Evolutionary conservation across 441 rosid species (phyloP).

Genomic region (Syzygium malaccense): DNA sequence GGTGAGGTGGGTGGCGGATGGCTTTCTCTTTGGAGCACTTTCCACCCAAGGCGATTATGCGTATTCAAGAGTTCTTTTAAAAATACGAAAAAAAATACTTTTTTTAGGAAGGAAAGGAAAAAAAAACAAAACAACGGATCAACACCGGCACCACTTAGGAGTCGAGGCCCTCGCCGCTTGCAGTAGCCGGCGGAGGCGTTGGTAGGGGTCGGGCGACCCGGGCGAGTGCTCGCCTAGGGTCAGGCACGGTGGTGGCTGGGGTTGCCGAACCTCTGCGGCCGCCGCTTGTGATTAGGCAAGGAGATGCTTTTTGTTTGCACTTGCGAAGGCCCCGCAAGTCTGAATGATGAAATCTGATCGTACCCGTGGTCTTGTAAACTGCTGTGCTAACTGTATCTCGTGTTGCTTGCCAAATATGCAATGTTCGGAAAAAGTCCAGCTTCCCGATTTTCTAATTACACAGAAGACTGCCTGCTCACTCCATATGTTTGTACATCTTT

Average conservation of each 20-base stretch:
- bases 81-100: too few relatives aligned
- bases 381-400: background rate
- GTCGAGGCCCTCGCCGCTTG: background rate
- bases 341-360: background rate
- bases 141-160: too few relatives aligned
- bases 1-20: background rate
- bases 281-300: background rate
- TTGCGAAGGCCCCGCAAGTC: background rate
- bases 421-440: background rate
- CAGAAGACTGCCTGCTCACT: too few relatives aligned
- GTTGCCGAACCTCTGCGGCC: background rate
- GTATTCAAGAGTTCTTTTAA: background rate
- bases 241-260: rapidly evolving
- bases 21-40: background rate
- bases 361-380: background rate
- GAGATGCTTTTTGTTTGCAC: background rate
- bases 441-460: background rate
- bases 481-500: too few relatives aligned
- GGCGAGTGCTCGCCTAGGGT: background rate
- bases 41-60: background rate
- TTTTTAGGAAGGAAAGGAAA: too few relatives aligned
- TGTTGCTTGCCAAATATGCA: background rate
- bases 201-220: too few relatives aligned
- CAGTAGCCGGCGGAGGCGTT: background rate
- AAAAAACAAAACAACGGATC: background rate